Evolutionary conservation across 495 filamentous ascomycete genomes (phyloP).

Genomic region (Tuber magnatum): DNA sequence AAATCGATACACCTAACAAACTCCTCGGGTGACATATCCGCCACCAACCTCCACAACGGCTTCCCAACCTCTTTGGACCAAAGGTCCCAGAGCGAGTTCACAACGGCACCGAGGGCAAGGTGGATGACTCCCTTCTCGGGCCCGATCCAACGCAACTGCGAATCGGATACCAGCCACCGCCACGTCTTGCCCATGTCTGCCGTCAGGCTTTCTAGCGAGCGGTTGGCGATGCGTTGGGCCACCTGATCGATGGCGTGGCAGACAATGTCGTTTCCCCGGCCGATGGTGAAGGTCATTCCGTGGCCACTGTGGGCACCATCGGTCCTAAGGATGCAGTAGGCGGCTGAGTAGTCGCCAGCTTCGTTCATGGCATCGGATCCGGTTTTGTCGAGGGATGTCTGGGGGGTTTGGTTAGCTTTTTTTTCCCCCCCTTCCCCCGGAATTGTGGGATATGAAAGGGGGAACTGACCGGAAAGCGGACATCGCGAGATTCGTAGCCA

Average conservation of each 20-base stretch:
- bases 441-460: slow-evolving; percentile 9
- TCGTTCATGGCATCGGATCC: slow-evolving; percentile 97
- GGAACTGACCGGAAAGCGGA: slow-evolving; percentile 70
- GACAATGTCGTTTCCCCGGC: slow-evolving; percentile 90
- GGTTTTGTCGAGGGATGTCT: slow-evolving; percentile 89
- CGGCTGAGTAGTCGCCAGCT: slow-evolving; percentile 84
- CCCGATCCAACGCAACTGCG: slow-evolving; percentile 87
- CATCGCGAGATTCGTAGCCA: slow-evolving; percentile 69
- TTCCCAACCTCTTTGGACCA: slow-evolving; percentile 82
- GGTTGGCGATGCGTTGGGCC: slow-evolving; percentile 62
- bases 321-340: slow-evolving; percentile 86
- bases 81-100: slow-evolving; percentile 92
- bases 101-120: slow-evolving; percentile 78
- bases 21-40: slow-evolving; percentile 81
- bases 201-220: slow-evolving; percentile 67
- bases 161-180: slow-evolving; percentile 84
- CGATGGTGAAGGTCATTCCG: slow-evolving; percentile 96
- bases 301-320: slow-evolving; percentile 67
- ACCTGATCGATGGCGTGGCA: slow-evolving; percentile 74
- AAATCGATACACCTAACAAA: slow-evolving; percentile 85
- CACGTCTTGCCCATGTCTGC: slow-evolving; percentile 81
- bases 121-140: slow-evolving; percentile 95
- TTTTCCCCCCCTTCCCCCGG: background rate
- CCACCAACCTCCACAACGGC: slow-evolving; percentile 84
- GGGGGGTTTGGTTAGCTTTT: slow-evolving; percentile 1